phyloP scores from a whole-genome alignment of 768 basidiomycete genomes.

The Agaricus sinodeliciosus region DNA sequence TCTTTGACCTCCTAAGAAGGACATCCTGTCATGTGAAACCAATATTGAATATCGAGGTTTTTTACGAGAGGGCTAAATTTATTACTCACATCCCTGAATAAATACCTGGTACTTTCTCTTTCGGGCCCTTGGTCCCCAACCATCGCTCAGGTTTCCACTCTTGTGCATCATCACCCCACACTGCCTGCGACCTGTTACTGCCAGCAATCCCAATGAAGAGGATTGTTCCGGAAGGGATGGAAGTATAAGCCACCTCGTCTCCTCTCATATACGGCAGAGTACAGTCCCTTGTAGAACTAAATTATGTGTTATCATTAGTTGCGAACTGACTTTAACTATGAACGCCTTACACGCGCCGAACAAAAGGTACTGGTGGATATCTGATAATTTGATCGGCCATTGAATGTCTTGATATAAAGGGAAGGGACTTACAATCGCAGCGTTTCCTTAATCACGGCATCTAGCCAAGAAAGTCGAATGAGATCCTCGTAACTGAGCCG shows the following conservation, averaged over 20 bases:
- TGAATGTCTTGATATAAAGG: not conserved
- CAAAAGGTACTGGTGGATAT: slow-evolving; percentile 41
- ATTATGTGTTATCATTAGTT: not conserved
- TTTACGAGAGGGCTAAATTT: not conserved
- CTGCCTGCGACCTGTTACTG: slow-evolving; percentile 38
- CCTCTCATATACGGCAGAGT: slow-evolving; percentile 34
- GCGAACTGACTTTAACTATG: not conserved
- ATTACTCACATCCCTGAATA: slow-evolving; percentile 42
- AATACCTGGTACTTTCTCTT: slow-evolving; percentile 34
- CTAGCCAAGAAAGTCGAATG: slow-evolving; percentile 30
- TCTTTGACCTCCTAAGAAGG: slow-evolving; percentile 47
- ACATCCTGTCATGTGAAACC: slow-evolving; percentile 31
- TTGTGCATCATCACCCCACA: slow-evolving; percentile 44
- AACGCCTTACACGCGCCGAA: slow-evolving; percentile 33
- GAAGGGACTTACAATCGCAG: slow-evolving; percentile 30
- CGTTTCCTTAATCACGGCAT: slow-evolving; percentile 42
- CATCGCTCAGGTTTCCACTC: slow-evolving; percentile 53
- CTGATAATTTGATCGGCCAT: slow-evolving; percentile 14
- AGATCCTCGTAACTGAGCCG: slow-evolving; percentile 30
- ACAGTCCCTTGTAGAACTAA: slow-evolving; percentile 36
- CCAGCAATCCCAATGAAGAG: slow-evolving; percentile 42
- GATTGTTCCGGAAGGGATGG: slow-evolving; percentile 40
- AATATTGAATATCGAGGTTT: not conserved
- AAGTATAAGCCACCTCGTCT: slow-evolving; percentile 24
- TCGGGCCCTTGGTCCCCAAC: slow-evolving; percentile 22